phyloP scores from a whole-genome alignment of 208 protist species.

The Trypanosoma scelopori region DNA sequence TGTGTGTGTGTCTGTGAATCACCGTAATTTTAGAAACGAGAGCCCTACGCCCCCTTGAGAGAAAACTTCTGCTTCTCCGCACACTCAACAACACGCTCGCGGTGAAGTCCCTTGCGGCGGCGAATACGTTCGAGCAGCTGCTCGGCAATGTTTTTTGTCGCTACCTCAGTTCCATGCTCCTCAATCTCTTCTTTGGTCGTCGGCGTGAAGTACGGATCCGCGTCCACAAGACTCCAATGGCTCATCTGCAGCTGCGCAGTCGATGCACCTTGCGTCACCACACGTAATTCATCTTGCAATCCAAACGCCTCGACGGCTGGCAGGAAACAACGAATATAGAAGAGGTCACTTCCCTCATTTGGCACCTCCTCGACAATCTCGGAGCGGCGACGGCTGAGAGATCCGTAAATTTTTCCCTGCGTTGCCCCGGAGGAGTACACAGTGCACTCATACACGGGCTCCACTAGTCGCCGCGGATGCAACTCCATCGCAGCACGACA shows the following conservation, averaged over 20 bases:
- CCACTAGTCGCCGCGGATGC: constrained; percentile 92
- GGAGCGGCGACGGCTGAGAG: constrained; percentile 84
- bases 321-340: constrained; percentile 94
- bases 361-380: constrained; percentile 96
- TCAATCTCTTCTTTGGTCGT: constrained; percentile 97
- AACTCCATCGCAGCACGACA: constrained; percentile 93
- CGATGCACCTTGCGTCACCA: constrained; percentile 95
- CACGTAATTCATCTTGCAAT: constrained; percentile 94
- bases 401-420: constrained; percentile 88
- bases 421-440: constrained; percentile 91
- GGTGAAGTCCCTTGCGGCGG: constrained; percentile 82
- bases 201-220: constrained; percentile 96
- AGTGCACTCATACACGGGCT: constrained; percentile 97
- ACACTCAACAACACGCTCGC: constrained; percentile 80
- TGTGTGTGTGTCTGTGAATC: constrained; percentile 4
- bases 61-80: constrained; percentile 92
- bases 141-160: constrained; percentile 86
- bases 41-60: constrained; percentile 71
- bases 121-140: constrained; percentile 84
- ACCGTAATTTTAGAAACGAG: neutral
- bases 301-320: constrained; percentile 98
- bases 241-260: constrained; percentile 96
- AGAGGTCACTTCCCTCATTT: constrained; percentile 95
- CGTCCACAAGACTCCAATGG: constrained; percentile 92
- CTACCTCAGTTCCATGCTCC: constrained; percentile 92